Conservation (phyloP, 1,284 basidiomycete species). For the Pseudozyma tsukubaensis region DNA sequence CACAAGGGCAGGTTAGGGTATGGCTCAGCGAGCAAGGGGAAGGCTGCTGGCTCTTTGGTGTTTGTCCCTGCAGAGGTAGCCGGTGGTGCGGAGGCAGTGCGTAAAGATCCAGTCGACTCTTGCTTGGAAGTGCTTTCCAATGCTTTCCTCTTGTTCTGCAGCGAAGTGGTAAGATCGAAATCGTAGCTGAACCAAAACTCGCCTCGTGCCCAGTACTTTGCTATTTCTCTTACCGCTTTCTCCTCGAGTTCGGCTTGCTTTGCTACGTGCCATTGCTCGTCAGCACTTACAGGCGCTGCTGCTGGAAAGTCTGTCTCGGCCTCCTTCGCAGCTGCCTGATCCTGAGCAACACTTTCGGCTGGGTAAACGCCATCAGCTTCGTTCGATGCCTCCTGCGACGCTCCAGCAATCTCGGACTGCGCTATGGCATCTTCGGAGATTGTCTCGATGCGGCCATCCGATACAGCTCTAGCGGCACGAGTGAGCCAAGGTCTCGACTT, state of each 20-base stretch:
- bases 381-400: slow-evolving; percentile 2
- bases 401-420: slow-evolving; percentile 17
- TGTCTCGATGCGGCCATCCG: slow-evolving; percentile 35
- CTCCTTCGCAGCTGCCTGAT: slow-evolving; percentile 10
- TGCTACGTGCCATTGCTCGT: slow-evolving; percentile 57
- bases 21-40: slow-evolving; percentile 75
- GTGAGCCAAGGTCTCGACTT: slow-evolving; percentile 43
- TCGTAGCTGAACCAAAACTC: slow-evolving; percentile 70
- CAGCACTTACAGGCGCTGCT: slow-evolving; percentile 13
- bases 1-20: slow-evolving; percentile 80
- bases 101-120: neutral
- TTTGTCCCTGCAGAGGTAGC: neutral
- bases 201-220: slow-evolving; percentile 57
- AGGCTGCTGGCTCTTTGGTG: slow-evolving; percentile 3
- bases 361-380: slow-evolving; percentile 18
- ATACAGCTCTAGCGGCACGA: slow-evolving; percentile 39
- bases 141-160: slow-evolving; percentile 70
- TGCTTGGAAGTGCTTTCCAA: slow-evolving; percentile 36
- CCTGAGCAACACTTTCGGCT: neutral
- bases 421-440: slow-evolving; percentile 25
- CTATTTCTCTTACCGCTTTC: slow-evolving; percentile 59
- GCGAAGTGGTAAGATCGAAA: slow-evolving; percentile 71
- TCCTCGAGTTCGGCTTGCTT: slow-evolving; percentile 61
- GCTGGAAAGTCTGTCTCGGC: neutral
- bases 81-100: neutral